phyloP scores from a whole-genome alignment of 228 moss, liverwort and hornwort species.

The Sphagnum magellanicum region DNA sequence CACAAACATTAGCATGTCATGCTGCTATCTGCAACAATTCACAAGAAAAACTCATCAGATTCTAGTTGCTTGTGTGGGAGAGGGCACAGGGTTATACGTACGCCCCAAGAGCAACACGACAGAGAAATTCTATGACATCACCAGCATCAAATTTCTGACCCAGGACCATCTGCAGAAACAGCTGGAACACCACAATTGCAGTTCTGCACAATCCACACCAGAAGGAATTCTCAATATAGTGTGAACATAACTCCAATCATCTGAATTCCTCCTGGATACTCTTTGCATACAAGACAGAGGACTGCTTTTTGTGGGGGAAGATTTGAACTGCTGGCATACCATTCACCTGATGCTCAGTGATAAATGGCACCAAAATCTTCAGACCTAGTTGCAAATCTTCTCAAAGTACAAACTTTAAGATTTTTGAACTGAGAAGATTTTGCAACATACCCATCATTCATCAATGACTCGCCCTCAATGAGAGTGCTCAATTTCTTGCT shows the following conservation, averaged over 20 bases:
- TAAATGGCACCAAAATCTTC: neutral
- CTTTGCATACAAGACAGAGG: neutral
- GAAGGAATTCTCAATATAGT: neutral
- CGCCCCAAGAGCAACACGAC: conserved; percentile 81
- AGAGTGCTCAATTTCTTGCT: conserved; percentile 97
- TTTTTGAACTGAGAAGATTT: neutral
- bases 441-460: conserved; percentile 85
- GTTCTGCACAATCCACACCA: conserved; percentile 31
- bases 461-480: conserved; percentile 93
- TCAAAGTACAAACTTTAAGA: neutral
- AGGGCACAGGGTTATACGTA: conserved; percentile 28
- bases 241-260: neutral
- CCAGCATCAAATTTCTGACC: conserved; percentile 39
- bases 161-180: conserved; percentile 78
- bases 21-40: no score
- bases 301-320: neutral
- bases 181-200: conserved; percentile 77
- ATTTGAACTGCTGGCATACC: neutral
- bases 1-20: no score
- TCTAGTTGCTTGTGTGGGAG: neutral
- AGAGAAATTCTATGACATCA: conserved; percentile 65
- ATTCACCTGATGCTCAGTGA: neutral
- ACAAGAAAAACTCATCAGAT: neutral
- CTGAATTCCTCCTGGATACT: no score
- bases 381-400: no score